Percentiles rank a stretch among this genome's conserved stretches.
Conservation (phyloP, 164 flowering plant species). For the Magnolia officinalis region DNA sequence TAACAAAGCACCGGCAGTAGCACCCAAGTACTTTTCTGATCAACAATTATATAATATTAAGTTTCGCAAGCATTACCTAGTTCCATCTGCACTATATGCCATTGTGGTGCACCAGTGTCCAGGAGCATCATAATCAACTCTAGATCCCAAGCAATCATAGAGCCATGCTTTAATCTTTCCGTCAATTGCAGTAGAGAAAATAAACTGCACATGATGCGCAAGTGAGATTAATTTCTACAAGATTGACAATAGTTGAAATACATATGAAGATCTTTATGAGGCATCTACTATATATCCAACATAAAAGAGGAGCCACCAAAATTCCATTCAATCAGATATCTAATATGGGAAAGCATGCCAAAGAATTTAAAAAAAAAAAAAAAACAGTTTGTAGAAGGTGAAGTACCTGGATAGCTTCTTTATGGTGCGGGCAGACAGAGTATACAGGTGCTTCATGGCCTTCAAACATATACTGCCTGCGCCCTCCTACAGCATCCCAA, state of each 20-base stretch:
- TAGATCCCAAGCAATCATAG: conserved; percentile 65
- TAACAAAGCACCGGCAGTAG: no score
- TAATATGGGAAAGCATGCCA: neutral
- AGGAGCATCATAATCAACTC: conserved; percentile 85
- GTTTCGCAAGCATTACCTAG: conserved; percentile 35
- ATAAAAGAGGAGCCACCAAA: neutral
- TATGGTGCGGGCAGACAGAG: conserved; percentile 71
- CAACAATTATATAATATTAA: neutral
- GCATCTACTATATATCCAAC: neutral
- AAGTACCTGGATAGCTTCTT: conserved; percentile 64
- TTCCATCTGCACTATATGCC: conserved; percentile 81
- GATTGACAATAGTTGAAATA: neutral
- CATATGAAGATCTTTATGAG: neutral
- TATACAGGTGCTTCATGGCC: conserved; percentile 80
- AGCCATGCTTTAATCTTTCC: conserved; percentile 87
- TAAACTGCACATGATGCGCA: conserved; percentile 41
- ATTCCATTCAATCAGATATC: neutral
- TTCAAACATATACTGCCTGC: conserved; percentile 50
- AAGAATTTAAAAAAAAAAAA: neutral
- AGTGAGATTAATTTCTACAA: neutral
- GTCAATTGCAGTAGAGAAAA: conserved; percentile 71
- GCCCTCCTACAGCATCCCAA: conserved; percentile 56
- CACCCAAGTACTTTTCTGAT: neutral
- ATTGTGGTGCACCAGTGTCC: conserved; percentile 67
- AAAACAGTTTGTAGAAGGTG: neutral